Evolutionary conservation across 371 early-diverging fungal species (phyloP), one percentile per base, ranked within the genome.

Genomic region (Choanephora cucurbitarum): DNA sequence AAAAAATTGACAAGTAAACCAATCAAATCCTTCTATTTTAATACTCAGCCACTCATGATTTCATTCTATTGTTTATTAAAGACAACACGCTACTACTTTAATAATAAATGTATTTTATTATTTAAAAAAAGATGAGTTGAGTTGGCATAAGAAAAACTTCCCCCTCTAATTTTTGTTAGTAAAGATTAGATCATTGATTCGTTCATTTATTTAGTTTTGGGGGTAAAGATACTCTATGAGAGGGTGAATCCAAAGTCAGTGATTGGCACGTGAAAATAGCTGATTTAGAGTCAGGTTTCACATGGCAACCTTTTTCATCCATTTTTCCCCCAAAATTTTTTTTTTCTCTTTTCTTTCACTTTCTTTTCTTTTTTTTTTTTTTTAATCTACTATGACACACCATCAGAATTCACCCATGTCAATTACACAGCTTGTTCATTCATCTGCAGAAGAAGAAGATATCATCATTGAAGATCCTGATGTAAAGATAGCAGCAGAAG

Each of bases 401-500:
- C 49, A 63, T 9, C 54, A 52, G 43, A 50, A 24, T 21, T 69
- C 69, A 33, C 64, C 61, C 33, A 75, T 75, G 76, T 72, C 76
- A 19, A 71, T 75, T 44, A 60, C 57, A 19, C 68, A 72, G 50
- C 60, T 75, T 6, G 54, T 64, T 2, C 55, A 69, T 54, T 49
- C 57, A n/a, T 21, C 21, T 24, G 49, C 49, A n/a, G 44, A 28
- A 13, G 49, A 57, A n/a, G 44, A 28, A 13, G 19, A 18, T 11
- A 48, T 48, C 0, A 18, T 43, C 41, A 49, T 52, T 9, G 46
- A 64, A 22, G 86, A 84, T 53, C 69, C 79, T 22, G 86, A 79
- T 45, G 84, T 83, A n/a, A 81, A 77, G 62, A 48, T 83, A 33
- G 87, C 88, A 21, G 90, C 85, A 17, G 85, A 87, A 62, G 83